A percentile compares a stretch with the other conserved stretches of the same genome.
phyloP scores from a whole-genome alignment of 441 rosid species.

The Eruca vesicaria region DNA sequence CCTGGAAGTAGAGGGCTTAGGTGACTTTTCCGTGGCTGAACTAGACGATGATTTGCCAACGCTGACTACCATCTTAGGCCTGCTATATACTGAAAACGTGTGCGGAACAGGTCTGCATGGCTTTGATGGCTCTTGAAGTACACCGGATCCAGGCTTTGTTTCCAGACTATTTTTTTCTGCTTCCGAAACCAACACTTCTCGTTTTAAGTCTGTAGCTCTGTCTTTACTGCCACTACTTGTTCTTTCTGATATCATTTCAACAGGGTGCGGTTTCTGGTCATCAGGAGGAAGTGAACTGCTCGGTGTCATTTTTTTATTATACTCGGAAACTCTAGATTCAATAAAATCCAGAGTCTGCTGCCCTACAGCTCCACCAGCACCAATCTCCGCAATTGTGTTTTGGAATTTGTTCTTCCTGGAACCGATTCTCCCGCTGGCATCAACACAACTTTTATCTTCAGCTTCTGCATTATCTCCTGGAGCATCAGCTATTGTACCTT shows the following conservation, averaged over 20 bases:
- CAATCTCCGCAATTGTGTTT: constrained; percentile 40
- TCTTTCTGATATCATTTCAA: constrained; percentile 42
- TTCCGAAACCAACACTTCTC: constrained; percentile 39
- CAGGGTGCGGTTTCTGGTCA: constrained; percentile 38
- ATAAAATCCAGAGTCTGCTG: constrained; percentile 35
- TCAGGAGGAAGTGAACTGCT: constrained; percentile 35
- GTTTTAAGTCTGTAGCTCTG: constrained; percentile 39
- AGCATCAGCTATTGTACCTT: constrained; percentile 29
- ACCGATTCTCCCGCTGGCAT: constrained; percentile 23
- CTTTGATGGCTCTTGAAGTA: constrained; percentile 40
- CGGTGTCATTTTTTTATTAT: constrained; percentile 29
- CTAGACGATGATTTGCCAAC: constrained; percentile 48
- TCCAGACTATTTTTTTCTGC: constrained; percentile 41
- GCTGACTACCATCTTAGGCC: constrained; percentile 43
- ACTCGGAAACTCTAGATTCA: constrained; percentile 40
- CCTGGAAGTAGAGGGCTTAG: constrained; percentile 45
- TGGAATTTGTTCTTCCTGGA: constrained; percentile 33
- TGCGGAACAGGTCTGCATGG: constrained; percentile 34
- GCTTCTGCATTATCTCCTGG: constrained; percentile 35
- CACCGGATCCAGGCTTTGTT: constrained; percentile 36
- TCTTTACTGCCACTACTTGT: constrained; percentile 38
- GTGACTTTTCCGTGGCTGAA: constrained; percentile 36
- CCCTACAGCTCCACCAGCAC: constrained; percentile 28
- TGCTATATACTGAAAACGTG: constrained; percentile 38
- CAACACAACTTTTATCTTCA: constrained; percentile 36